These are phyloP conservation scores for Cryptococcus jaspeensis DNA, from an alignment of 1,284 basidiomycete genomes.

Conservation along the genomic window DNA sequence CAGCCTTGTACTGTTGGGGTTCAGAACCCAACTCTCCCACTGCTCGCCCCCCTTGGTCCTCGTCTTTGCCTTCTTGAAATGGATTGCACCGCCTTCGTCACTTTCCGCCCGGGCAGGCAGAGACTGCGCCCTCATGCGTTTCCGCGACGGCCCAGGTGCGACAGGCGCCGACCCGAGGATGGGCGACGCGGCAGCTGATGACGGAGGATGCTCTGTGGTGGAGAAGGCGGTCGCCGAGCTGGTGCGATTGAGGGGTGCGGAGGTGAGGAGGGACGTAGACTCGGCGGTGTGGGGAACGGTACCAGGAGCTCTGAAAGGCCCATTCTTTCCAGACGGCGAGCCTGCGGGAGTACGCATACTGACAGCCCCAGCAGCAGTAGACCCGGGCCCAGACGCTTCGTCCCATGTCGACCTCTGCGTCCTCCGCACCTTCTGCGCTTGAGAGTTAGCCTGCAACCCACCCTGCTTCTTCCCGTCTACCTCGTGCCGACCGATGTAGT, in stretches of 20 bases:
- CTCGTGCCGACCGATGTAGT: too few species aligned
- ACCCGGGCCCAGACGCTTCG: neutral
- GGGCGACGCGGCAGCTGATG: neutral
- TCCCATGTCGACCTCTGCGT: neutral
- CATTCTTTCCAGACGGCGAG: neutral
- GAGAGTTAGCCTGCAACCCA: too few species aligned
- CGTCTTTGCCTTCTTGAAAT: too few species aligned
- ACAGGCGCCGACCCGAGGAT: neutral
- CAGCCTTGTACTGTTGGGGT: too few species aligned
- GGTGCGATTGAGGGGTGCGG: slow-evolving; percentile 31
- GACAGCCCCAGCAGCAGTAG: neutral
- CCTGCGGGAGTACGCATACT: neutral
- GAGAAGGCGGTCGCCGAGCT: neutral
- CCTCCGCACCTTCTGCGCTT: neutral
- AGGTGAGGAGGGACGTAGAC: slow-evolving; percentile 29
- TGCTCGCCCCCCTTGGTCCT: too few species aligned
- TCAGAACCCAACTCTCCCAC: too few species aligned
- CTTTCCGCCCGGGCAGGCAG: slow-evolving; percentile 8
- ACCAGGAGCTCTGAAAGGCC: neutral
- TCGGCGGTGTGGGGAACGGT: neutral
- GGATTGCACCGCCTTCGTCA: too few species aligned
- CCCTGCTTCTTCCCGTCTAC: too few species aligned
- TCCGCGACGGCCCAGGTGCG: neutral
- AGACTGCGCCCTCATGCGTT: slow-evolving; percentile 19
- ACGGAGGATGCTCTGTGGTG: slow-evolving; percentile 9